Base-by-base conservation (phyloP, 768 basidiomycete species). In the Termitomyces sp. region DNA sequence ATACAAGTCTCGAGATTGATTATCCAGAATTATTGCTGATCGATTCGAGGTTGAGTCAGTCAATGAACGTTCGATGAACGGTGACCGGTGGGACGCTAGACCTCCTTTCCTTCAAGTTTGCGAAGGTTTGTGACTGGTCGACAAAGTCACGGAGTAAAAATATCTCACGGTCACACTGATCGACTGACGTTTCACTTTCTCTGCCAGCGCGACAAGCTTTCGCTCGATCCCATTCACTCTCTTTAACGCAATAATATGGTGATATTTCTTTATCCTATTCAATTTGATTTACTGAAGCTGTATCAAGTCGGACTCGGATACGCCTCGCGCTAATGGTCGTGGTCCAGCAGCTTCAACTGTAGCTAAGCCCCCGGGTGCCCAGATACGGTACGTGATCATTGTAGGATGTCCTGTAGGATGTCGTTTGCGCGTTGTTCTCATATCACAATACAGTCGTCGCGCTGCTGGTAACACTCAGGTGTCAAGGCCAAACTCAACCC, bases 401-500 rank as follows among this genome's bases (percentile, higher is more conserved):
- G 10, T 53, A 1, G n/a, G 17, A 37, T 43, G 42, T 43, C 52
- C 28, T 21, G 10, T 53, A 1, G n/a, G 17, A 37, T 43, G 42
- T 43, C 52, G 26, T 44, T 26, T 54, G 14, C 2, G 11, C 40
- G 22, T 21, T 41, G 56, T 34, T 42, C 47, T 59, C 45, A 50
- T 34, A 57, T 43, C 24, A 30, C 9, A 42, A 51, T 38, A 2
- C 56, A 93, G 90, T 63, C 85, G 90, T 70, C 80, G 91, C 62
- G 89, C 90, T 61, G 79, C 81, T 57, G 82, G 79, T 54, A 64
- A 68, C 42, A 64, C 72, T 26, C 85, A 86, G 60, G 85, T 71
- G 6, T 66, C 86, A 46, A 84, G 80, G 70, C 93, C 94, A 24
- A 94, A 93, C 68, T 95, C 93, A 1, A 70, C 87, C 30, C 87